These are phyloP conservation scores for Cucurbita ficifolia DNA, from an alignment of 306 rosid species.

Conservation along the genomic window DNA sequence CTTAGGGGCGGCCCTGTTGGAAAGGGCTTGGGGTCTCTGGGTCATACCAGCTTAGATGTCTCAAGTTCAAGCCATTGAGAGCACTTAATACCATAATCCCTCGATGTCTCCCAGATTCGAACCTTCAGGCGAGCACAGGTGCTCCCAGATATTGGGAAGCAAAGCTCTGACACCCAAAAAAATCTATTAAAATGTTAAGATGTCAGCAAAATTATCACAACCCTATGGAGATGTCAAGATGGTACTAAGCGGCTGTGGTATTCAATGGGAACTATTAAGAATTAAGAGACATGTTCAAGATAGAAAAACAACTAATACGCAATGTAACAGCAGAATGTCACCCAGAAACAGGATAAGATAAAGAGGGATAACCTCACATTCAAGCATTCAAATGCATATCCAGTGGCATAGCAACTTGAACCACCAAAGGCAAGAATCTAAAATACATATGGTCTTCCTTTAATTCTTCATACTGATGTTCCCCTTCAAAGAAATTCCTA, in stretches of 20 bases:
- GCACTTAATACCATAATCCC: too few species aligned
- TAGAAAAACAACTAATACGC: neutral
- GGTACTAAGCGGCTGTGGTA: neutral
- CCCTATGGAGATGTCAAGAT: neutral
- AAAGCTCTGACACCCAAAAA: too few species aligned
- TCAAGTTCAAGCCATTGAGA: too few species aligned
- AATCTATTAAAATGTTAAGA: neutral
- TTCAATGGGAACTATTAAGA: neutral
- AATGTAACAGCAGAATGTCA: neutral
- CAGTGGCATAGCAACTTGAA: neutral
- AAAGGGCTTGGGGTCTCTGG: too few species aligned
- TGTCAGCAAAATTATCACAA: neutral
- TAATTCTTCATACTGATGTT: neutral
- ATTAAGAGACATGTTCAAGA: neutral
- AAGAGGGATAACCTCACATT: neutral
- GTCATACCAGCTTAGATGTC: too few species aligned
- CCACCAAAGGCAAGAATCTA: neutral
- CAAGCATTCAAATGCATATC: neutral
- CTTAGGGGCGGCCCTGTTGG: too few species aligned
- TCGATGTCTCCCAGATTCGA: too few species aligned
- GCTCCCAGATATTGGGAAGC: too few species aligned
- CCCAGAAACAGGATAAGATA: neutral
- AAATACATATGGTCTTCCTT: neutral
- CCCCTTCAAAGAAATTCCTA: neutral
- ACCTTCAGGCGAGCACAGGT: too few species aligned